phyloP scores from a whole-genome alignment of 371 early-diverging fungal genomes.

The Mortierella sp. region DNA sequence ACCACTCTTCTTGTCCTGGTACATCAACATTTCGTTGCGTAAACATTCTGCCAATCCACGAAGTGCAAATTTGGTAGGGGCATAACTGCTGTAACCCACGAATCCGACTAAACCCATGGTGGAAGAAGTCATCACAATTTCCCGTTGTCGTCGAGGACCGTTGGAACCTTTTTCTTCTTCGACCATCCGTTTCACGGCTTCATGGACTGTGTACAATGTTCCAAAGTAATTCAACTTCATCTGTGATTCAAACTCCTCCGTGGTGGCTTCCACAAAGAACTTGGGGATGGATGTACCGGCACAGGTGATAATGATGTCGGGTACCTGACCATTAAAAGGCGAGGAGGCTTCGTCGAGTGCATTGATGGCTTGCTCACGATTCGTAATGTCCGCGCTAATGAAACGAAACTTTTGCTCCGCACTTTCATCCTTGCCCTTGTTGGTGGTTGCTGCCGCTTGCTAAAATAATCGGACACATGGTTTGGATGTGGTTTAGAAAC shows the following conservation, averaged over 20 bases:
- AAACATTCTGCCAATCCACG: constrained; percentile 81
- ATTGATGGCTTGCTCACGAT: constrained; percentile 60
- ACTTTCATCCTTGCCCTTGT: constrained; percentile 22
- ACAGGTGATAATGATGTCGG: constrained; percentile 83
- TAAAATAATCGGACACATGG: background rate
- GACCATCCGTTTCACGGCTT: constrained; percentile 74
- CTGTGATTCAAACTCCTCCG: constrained; percentile 68
- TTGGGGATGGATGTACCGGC: constrained; percentile 83
- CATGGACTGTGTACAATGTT: constrained; percentile 78
- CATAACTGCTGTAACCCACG: constrained; percentile 85
- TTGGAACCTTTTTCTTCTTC: no score
- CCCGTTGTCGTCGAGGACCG: no score
- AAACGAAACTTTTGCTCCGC: constrained; percentile 59
- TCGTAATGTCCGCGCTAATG: constrained; percentile 72
- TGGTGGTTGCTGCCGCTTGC: constrained; percentile 32
- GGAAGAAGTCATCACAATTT: constrained; percentile 84
- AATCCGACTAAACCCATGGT: constrained; percentile 80
- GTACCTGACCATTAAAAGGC: constrained; percentile 63
- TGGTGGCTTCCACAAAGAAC: constrained; percentile 74
- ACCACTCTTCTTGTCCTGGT: no score
- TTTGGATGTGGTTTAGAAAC: no score
- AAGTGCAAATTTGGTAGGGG: constrained; percentile 87
- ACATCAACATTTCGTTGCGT: constrained; percentile 76
- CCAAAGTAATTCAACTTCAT: constrained; percentile 88
- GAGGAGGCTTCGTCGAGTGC: constrained; percentile 73